A percentile compares a stretch with the other conserved stretches of the same genome.
phyloP scores from a whole-genome alignment of 2,329 filamentous ascomycete genomes.

The Lachnellula cervina region DNA sequence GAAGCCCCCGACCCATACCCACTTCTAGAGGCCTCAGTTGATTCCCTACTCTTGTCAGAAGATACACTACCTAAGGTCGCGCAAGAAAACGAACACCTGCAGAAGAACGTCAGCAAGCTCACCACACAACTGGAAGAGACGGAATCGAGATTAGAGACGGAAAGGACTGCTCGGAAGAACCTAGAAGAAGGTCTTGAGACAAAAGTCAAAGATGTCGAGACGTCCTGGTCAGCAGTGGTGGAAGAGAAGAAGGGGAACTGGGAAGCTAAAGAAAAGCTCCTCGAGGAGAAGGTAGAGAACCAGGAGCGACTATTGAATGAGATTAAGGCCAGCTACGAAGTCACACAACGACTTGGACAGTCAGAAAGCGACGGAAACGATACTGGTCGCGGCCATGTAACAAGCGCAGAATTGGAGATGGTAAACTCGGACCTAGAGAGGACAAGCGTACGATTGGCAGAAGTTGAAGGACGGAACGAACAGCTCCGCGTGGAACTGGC shows the following conservation, averaged over 20 bases:
- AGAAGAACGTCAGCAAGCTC: conserved; percentile 68
- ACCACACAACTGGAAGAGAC: conserved; percentile 78
- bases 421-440: conserved; percentile 87
- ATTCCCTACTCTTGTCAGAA: conserved; percentile 86
- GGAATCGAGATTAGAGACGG: conserved; percentile 73
- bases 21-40: conserved; percentile 90
- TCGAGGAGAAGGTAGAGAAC: conserved; percentile 91
- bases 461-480: conserved; percentile 91
- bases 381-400: conserved; percentile 58
- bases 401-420: conserved; percentile 89
- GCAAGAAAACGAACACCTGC: conserved; percentile 84
- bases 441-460: conserved; percentile 78
- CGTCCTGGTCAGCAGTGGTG: conserved; percentile 83
- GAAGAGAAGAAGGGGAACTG: conserved; percentile 96
- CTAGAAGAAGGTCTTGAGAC: conserved; percentile 72
- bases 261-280: conserved; percentile 82
- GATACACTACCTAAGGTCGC: conserved; percentile 86
- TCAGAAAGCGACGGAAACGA: conserved; percentile 59
- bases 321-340: conserved; percentile 95
- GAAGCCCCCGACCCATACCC: conserved; percentile 97
- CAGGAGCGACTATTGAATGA: conserved; percentile 90
- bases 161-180: conserved; percentile 66
- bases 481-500: conserved; percentile 86
- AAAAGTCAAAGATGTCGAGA: conserved; percentile 83
- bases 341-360: conserved; percentile 81